A percentile compares a stretch with the other conserved stretches of the same genome.
Evolutionary conservation across 257 asterid genomes (phyloP).

Genomic region (Coffea eugenioides): DNA sequence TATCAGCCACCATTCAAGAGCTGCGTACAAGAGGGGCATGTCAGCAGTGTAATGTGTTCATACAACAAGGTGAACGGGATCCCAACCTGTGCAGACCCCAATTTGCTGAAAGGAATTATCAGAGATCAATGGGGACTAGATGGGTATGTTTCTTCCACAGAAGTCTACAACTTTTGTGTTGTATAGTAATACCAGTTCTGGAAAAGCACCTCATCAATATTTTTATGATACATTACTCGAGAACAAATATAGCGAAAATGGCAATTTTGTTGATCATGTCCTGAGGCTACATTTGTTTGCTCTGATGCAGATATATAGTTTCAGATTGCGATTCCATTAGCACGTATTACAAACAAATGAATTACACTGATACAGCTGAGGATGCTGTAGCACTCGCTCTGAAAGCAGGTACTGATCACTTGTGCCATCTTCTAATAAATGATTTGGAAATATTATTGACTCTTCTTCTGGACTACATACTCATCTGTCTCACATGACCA

Average conservation of each 20-base stretch:
- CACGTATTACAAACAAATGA: not conserved
- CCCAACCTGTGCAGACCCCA: slow-evolving; percentile 42
- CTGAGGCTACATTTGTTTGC: not conserved
- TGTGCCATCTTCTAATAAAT: not conserved
- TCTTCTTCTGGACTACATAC: not conserved
- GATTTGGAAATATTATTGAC: not conserved
- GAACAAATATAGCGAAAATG: not conserved
- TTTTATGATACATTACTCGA: not conserved
- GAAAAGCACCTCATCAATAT: too few relatives aligned
- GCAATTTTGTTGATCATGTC: not conserved
- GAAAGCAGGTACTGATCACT: slow-evolving; percentile 20
- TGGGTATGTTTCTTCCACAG: not conserved
- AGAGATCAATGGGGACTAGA: not conserved
- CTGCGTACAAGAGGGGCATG: slow-evolving; percentile 66
- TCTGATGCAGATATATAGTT: not conserved
- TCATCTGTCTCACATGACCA: not conserved
- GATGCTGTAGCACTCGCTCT: slow-evolving; percentile 31
- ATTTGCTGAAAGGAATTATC: not conserved
- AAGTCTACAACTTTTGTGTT: too few relatives aligned
- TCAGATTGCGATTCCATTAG: not conserved
- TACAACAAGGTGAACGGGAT: slow-evolving; percentile 68
- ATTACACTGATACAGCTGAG: slow-evolving; percentile 31
- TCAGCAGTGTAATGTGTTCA: slow-evolving; percentile 72
- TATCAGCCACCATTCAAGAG: slow-evolving; percentile 76
- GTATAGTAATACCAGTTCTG: too few relatives aligned